phyloP scores from a whole-genome alignment of 805 yeast genomes.

The Phaffomyces thermotolerans region DNA sequence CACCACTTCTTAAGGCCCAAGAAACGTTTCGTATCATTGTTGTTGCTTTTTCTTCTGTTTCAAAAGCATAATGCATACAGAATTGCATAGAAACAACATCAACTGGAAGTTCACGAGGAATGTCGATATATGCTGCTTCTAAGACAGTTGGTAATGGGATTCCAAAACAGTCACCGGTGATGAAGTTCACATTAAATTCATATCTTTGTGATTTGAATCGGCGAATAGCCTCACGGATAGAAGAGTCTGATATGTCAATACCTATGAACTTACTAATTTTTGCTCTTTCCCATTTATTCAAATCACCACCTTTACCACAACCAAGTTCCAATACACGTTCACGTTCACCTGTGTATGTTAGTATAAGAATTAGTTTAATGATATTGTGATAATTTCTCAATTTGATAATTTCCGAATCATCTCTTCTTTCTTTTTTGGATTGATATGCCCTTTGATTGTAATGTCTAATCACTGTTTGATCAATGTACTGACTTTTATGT shows the following conservation, averaged over 20 bases:
- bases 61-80: conserved; percentile 92
- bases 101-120: conserved; percentile 46
- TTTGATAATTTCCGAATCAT: conserved; percentile 76
- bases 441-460: conserved; percentile 79
- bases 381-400: conserved; percentile 87
- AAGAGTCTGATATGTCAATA: conserved; percentile 83
- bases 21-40: conserved; percentile 69
- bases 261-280: conserved; percentile 76
- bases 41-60: conserved; percentile 72
- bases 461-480: conserved; percentile 69
- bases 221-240: conserved; percentile 75
- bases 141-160: conserved; percentile 61
- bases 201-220: conserved; percentile 58
- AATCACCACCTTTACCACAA: conserved; percentile 98
- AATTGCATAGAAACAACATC: conserved; percentile 89
- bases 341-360: conserved; percentile 51
- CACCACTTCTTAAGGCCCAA: conserved; percentile 70
- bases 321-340: conserved; percentile 76
- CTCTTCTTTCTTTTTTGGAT: conserved; percentile 54
- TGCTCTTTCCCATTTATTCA: conserved; percentile 79
- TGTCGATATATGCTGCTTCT: conserved; percentile 56
- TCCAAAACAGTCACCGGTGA: conserved; percentile 89
- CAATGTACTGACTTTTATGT: conserved; percentile 29
- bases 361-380: conserved; percentile 78
- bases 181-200: conserved; percentile 69